Evolutionary conservation across 2,329 filamentous ascomycete genomes (phyloP).

Genomic region (Neofusicoccum kwambonambiense): DNA sequence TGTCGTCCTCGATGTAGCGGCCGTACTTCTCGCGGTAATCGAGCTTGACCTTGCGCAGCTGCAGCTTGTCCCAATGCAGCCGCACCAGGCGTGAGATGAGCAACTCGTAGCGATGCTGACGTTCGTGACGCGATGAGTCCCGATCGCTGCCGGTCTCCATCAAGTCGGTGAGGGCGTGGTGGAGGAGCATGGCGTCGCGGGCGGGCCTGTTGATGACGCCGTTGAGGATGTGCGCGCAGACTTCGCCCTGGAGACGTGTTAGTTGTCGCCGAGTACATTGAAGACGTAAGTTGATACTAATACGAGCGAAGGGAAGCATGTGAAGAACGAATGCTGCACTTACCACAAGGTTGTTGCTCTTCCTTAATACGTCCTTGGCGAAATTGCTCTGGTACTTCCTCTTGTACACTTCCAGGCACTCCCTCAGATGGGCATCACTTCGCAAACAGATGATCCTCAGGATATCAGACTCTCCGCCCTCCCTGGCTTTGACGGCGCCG

Average conservation of each 20-base stretch:
- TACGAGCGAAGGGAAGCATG: neutral
- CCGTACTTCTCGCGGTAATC: conserved; percentile 79
- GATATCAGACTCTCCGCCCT: conserved; percentile 85
- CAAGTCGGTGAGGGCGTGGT: conserved; percentile 74
- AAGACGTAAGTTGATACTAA: too few relatives aligned
- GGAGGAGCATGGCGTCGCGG: conserved; percentile 83
- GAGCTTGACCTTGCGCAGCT: conserved; percentile 75
- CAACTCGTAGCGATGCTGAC: conserved; percentile 71
- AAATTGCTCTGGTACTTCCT: conserved; percentile 74
- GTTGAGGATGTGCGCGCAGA: conserved; percentile 92
- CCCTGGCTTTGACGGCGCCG: conserved; percentile 65
- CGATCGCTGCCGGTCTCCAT: conserved; percentile 35
- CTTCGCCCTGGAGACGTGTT: conserved; percentile 67
- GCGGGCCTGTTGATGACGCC: conserved; percentile 94
- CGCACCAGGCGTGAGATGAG: conserved; percentile 85
- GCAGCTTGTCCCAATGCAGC: conserved; percentile 86
- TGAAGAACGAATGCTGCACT: conserved; percentile 41
- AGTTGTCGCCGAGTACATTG: too few relatives aligned
- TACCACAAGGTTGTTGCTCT: conserved; percentile 90
- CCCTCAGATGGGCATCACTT: conserved; percentile 77
- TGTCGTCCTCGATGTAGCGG: conserved; percentile 70
- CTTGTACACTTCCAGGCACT: conserved; percentile 77
- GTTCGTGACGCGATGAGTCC: conserved; percentile 23
- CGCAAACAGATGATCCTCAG: conserved; percentile 78
- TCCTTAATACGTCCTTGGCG: conserved; percentile 79